phyloP scores from a whole-genome alignment of 2,329 filamentous ascomycete species.

The Leptographium wingfieldii region DNA sequence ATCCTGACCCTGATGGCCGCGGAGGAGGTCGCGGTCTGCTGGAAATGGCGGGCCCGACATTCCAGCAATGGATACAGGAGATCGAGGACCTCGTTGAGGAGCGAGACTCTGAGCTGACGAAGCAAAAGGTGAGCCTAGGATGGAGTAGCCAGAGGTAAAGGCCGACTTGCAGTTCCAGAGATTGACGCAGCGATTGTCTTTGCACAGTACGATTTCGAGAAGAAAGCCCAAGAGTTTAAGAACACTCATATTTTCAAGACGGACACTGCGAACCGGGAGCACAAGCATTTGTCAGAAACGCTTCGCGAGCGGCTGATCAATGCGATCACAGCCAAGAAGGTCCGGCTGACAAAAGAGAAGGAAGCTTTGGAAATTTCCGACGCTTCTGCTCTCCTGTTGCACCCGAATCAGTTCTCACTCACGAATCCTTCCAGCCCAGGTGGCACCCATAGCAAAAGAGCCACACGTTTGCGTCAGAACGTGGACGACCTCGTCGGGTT shows the following conservation, averaged over 20 bases:
- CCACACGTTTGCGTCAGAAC: slow-evolving; percentile 48
- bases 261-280: slow-evolving; percentile 50
- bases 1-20: slow-evolving; percentile 21
- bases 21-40: slow-evolving; percentile 40
- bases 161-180: neutral
- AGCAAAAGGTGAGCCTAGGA: slow-evolving; percentile 56
- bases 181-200: neutral
- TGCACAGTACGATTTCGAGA: slow-evolving; percentile 47
- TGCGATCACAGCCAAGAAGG: slow-evolving; percentile 50
- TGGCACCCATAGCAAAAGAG: slow-evolving; percentile 49
- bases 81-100: slow-evolving; percentile 82
- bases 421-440: slow-evolving; percentile 52
- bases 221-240: slow-evolving; percentile 45
- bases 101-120: slow-evolving; percentile 69
- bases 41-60: slow-evolving; percentile 70
- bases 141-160: neutral
- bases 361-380: slow-evolving; percentile 56
- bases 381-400: slow-evolving; percentile 50
- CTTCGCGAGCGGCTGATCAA: slow-evolving; percentile 57
- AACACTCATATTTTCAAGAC: slow-evolving; percentile 49
- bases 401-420: slow-evolving; percentile 56
- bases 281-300: slow-evolving; percentile 44
- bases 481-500: slow-evolving; percentile 45
- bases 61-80: slow-evolving; percentile 72
- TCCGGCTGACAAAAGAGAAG: slow-evolving; percentile 51